Conservation (phyloP, 805 yeast genomes). For the Starmerella ratchasimensis region DNA sequence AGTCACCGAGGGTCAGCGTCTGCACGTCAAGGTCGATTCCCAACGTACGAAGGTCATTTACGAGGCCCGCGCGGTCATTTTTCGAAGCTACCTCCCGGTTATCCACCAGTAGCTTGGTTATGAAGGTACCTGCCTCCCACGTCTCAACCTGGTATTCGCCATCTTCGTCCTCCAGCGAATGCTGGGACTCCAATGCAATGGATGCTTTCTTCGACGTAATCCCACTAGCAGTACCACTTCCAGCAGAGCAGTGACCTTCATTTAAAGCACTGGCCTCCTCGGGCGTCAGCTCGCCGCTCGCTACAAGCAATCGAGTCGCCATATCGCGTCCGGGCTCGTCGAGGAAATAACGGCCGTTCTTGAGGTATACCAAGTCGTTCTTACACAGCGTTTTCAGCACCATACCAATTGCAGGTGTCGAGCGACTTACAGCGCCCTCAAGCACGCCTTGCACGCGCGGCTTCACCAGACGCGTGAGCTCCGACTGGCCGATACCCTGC, state of each 20-base stretch:
- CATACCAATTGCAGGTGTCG: constrained; percentile 15
- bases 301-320: constrained; percentile 42
- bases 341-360: constrained; percentile 34
- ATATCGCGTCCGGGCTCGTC: constrained; percentile 57
- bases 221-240: background rate
- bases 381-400: constrained; percentile 44
- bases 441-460: constrained; percentile 13
- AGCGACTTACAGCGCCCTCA: constrained; percentile 14
- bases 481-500: constrained; percentile 51
- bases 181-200: background rate
- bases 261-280: background rate
- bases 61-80: constrained; percentile 57
- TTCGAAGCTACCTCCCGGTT: constrained; percentile 66
- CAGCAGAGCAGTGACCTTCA: background rate
- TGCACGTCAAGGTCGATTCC: constrained; percentile 41
- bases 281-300: constrained; percentile 39
- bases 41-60: constrained; percentile 35
- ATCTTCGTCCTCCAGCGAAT: background rate
- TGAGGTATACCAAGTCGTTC: constrained; percentile 43
- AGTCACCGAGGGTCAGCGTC: constrained; percentile 72
- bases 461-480: constrained; percentile 31
- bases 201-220: too few relatives aligned
- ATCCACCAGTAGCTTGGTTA: constrained; percentile 53
- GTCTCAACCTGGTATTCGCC: constrained; percentile 9
- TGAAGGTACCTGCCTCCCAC: constrained; percentile 54